Base-by-base conservation (phyloP, 2,329 filamentous ascomycete genomes). In the Tricladium varicosporioides region DNA sequence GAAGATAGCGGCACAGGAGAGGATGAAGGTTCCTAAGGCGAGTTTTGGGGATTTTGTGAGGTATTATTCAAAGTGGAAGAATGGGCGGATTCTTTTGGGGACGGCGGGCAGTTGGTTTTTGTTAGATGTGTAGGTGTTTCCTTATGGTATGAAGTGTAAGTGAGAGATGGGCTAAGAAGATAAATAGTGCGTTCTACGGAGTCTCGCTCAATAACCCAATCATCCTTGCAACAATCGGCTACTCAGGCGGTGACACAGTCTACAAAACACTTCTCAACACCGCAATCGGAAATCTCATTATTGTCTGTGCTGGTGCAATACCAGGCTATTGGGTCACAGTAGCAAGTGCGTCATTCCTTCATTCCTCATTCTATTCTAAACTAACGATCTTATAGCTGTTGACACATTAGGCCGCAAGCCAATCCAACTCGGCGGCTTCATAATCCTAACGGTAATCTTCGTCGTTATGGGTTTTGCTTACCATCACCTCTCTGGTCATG, bases 241-340 rank as follows among this genome's bases (percentile, higher is more conserved):
- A 88, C 70, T 81, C 82, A 18, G 76, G 78, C 42, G 86, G 86
- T 11, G 66, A 73, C 40, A 85, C 80, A 32, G 78, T 91, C 22
- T 92, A 91, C 71, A 70, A 87, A 16, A 80, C 82, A 57, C 80
- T 92, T 61, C 84, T 84, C 72, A 89, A 89, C 69, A 86, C 85
- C 54, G 88, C 89, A 7, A 80, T 91, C 2, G 90, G 89, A 19
- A 90, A 91, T 71, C 81, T 92, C 58, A 91, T 93, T 61, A 73
- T 93, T 36, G 82, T 89, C 57, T 89, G 87, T 64, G 89, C 89
- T 8, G 89, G 89, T 51, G 86, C 89, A 10, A 83, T 93, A 4
- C 90, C 89, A 0, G 90, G 90, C 5, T 93, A 92, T 74, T 92
- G 88, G 88, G 81, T 87, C 11, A 89, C 88, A 1, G 83, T 92